phyloP scores from a whole-genome alignment of 2,329 filamentous ascomycete genomes.

The Fusarium scirpi region DNA sequence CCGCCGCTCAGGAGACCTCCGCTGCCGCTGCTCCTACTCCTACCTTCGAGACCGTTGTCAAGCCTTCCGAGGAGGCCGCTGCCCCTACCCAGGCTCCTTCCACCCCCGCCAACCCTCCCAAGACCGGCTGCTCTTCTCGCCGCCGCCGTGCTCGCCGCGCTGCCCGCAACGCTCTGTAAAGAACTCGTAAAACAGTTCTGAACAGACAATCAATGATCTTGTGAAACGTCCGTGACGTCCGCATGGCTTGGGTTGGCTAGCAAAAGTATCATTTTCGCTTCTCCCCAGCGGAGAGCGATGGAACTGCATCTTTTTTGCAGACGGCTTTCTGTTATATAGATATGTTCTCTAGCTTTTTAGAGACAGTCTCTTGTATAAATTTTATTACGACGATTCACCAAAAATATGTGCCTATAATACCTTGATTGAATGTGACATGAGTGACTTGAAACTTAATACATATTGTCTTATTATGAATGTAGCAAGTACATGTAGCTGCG shows the following conservation, averaged over 20 bases:
- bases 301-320: constrained; percentile 32
- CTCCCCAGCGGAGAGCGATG: constrained; percentile 36
- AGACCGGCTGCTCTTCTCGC: constrained; percentile 40
- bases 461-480: neutral
- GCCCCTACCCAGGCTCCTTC: constrained; percentile 26
- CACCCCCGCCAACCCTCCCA: constrained; percentile 25
- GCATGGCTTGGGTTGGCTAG: constrained; percentile 9
- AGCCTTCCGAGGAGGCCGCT: constrained; percentile 24
- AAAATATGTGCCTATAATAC: neutral
- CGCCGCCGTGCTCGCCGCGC: constrained; percentile 42
- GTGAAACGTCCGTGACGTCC: constrained; percentile 29
- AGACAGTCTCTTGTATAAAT: constrained; percentile 45
- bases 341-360: constrained; percentile 40
- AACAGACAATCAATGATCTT: neutral
- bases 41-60: constrained; percentile 42
- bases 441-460: neutral
- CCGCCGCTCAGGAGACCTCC: constrained; percentile 14
- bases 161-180: constrained; percentile 40
- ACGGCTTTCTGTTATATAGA: constrained; percentile 47
- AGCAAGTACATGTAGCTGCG: too few relatives aligned
- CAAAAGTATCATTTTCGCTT: constrained; percentile 11
- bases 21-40: constrained; percentile 33
- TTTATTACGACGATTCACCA: constrained; percentile 36
- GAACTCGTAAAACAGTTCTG: constrained; percentile 22
- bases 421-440: neutral